These are phyloP conservation scores for Ananas comosus DNA, from an alignment of 176 grass and related monocot genomes.

Conservation along the genomic window DNA sequence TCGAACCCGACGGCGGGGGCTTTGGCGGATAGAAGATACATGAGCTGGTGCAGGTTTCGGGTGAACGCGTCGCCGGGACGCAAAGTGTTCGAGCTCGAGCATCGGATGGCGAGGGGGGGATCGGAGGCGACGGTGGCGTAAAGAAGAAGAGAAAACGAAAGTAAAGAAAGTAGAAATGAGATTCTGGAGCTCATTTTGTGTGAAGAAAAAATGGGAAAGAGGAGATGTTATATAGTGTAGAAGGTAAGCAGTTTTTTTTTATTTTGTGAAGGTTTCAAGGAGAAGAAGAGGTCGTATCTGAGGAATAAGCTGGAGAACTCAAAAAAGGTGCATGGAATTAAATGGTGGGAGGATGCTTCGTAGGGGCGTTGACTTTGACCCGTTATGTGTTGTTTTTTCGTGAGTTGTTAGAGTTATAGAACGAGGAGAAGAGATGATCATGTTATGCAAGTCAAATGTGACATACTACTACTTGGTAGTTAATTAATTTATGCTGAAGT, in stretches of 20 bases:
- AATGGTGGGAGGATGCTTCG: neutral
- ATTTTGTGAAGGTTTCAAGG: neutral
- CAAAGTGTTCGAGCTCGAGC: slow-evolving; percentile 24
- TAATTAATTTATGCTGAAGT: no score
- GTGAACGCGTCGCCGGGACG: slow-evolving; percentile 20
- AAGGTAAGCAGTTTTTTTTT: neutral
- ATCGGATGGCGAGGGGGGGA: slow-evolving; percentile 18
- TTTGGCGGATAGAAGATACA: slow-evolving; percentile 39
- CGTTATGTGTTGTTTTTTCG: no score
- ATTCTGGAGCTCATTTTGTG: slow-evolving; percentile 11
- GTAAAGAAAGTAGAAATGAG: slow-evolving; percentile 16
- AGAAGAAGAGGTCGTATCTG: neutral
- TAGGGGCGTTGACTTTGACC: no score
- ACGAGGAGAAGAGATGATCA: no score
- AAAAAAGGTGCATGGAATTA: neutral
- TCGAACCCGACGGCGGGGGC: slow-evolving; percentile 54
- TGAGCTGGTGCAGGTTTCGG: slow-evolving; percentile 26
- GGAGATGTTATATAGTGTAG: neutral
- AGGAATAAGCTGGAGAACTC: neutral
- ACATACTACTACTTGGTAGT: no score
- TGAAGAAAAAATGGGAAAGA: neutral
- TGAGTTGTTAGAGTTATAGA: no score
- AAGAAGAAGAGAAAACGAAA: neutral
- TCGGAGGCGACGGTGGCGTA: neutral
- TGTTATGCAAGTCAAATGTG: no score